phyloP scores from a whole-genome alignment of 305 asterid species.

The Withania somnifera region DNA sequence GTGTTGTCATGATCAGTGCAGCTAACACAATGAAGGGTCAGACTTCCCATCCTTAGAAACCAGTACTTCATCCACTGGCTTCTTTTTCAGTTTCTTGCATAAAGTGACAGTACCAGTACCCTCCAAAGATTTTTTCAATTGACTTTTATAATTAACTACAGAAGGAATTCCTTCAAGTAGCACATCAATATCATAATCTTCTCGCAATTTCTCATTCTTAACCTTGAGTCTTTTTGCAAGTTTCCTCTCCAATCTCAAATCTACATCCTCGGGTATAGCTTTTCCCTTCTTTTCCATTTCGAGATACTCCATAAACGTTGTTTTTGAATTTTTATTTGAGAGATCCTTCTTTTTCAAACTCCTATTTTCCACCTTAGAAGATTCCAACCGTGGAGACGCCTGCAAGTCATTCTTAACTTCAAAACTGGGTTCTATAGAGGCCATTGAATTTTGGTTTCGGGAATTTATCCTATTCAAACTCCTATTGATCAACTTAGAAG shows the following conservation, averaged over 20 bases:
- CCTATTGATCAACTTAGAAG: conserved; percentile 10
- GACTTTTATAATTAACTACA: conserved; percentile 21
- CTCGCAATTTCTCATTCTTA: conserved; percentile 46
- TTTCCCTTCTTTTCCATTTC: conserved; percentile 38
- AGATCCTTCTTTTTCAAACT: conserved; percentile 40
- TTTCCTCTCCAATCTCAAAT: conserved; percentile 48
- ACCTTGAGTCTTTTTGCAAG: conserved; percentile 73
- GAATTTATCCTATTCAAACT: conserved; percentile 23
- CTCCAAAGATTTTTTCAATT: conserved; percentile 3
- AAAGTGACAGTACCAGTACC: conserved; percentile 4
- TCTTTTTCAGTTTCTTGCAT: conserved; percentile 10
- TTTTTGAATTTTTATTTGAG: conserved; percentile 16
- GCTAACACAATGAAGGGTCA: conserved; percentile 16
- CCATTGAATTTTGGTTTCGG: conserved; percentile 16
- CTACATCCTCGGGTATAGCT: conserved; percentile 30
- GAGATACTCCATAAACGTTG: conserved; percentile 40
- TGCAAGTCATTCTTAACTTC: background rate
- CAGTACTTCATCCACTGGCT: conserved; percentile 19
- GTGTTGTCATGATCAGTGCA: conserved; percentile 18
- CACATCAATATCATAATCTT: conserved; percentile 44
- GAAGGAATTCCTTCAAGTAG: conserved; percentile 59
- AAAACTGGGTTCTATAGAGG: conserved; percentile 24
- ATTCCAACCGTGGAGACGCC: background rate
- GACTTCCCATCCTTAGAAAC: conserved; percentile 18
- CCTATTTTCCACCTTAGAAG: conserved; percentile 42